Evolutionary conservation across 768 basidiomycete species (phyloP), one percentile per base, ranked within the genome.

Genomic region (Omphalotus guepiniiformis): DNA sequence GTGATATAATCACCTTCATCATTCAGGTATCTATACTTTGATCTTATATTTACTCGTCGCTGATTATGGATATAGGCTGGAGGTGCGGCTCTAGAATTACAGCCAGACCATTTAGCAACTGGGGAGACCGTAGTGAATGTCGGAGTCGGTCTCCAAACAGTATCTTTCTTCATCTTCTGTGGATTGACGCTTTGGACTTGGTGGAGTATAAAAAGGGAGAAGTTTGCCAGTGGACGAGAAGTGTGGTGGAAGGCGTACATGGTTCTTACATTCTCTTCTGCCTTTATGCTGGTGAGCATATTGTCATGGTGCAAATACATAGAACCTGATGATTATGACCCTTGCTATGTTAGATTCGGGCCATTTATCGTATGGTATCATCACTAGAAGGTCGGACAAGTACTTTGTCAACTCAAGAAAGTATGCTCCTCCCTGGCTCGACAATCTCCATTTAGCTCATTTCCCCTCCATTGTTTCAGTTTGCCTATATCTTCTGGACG

Each of bases 401-500:
- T 1, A 59, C 58, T 42, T 45, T 66, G 3, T 1, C 38, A 1
- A 40, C 48, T 9, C 56, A 65, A 41, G 62, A 65, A 56, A 56
- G 63, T 59, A 12, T 8, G 45, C 22, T 7, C 13, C 12, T 22
- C 43, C 15, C 38, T 41, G 13, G 19, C 26, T 12, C 25, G 28
- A 21, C 18, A 8, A 2, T 21, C 13, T 25, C 7, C 13, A 27
- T 29, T 26, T 15, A 32, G 11, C 19, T 5, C 32, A 9, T n/a
- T 32, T n/a, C 30, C 30, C 30, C 30, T n/a, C 30, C 30, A 9
- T n/a, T 32, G 9, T 32, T n/a, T 32, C 29, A 64, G 63, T 38
- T 2, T 64, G 59, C 37, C 62, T 65, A 32, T 63, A 64, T 19
- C 43, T 55, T 3, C 56, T 66, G 25, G 62, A 67, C 38, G 48